Evolutionary conservation across 345 rosid genomes (phyloP).

Genomic region (Bruguiera sexangula): DNA sequence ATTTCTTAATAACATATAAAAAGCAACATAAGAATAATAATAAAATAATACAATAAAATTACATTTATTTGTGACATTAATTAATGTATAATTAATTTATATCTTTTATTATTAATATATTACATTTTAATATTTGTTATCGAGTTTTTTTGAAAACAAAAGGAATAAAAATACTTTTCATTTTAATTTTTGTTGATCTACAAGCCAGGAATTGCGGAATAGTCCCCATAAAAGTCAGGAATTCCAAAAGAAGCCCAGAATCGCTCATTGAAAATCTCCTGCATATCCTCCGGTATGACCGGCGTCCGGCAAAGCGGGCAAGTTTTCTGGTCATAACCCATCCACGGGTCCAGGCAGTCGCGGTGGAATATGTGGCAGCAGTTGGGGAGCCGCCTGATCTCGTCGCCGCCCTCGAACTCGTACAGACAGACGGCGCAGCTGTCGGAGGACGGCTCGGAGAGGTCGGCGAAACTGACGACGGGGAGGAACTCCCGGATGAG

Average conservation of each 20-base stretch:
- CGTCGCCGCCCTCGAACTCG: conserved; percentile 62
- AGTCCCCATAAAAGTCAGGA: conserved; percentile 44
- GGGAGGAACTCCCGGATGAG: conserved; percentile 63
- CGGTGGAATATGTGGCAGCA: conserved; percentile 69
- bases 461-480: conserved; percentile 54
- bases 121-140: too few relatives aligned
- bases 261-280: conserved; percentile 46
- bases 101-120: neutral
- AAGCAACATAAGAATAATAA: too few relatives aligned
- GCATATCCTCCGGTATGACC: conserved; percentile 54
- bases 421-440: conserved; percentile 73
- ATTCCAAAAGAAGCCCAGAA: conserved; percentile 60
- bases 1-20: too few relatives aligned
- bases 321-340: conserved; percentile 61
- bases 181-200: neutral
- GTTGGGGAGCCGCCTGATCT: conserved; percentile 57
- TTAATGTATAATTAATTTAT: too few relatives aligned
- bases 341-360: conserved; percentile 76
- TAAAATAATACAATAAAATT: too few relatives aligned
- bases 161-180: too few relatives aligned
- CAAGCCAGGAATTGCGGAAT: conserved; percentile 15
- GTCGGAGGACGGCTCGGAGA: conserved; percentile 44
- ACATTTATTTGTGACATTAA: too few relatives aligned
- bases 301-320: conserved; percentile 66
- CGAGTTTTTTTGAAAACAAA: too few relatives aligned